Percentiles rank a stretch among this genome's conserved stretches.
phyloP scores from a whole-genome alignment of 805 yeast species.

The Suhomyces faveliae region DNA sequence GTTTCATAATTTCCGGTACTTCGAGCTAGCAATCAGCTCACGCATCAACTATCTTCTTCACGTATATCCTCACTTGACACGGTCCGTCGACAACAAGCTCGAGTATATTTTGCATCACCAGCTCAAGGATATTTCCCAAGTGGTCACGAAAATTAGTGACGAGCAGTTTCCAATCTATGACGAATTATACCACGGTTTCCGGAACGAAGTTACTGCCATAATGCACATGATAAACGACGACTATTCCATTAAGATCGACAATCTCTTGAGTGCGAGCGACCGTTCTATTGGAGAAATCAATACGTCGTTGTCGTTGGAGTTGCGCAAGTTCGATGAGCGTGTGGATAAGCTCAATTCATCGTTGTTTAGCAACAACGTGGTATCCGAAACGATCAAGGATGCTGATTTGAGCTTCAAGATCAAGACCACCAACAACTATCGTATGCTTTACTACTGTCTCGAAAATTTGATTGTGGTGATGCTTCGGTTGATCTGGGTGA shows the following conservation, averaged over 20 bases:
- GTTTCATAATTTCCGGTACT: constrained; percentile 12
- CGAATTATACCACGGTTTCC: constrained; percentile 28
- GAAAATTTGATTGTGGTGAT: constrained; percentile 54
- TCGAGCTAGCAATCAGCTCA: constrained; percentile 15
- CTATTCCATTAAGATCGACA: constrained; percentile 57
- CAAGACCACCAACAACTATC: constrained; percentile 33
- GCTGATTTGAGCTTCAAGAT: constrained; percentile 10
- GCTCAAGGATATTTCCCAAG: constrained; percentile 15
- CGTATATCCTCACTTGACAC: constrained; percentile 21
- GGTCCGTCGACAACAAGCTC: constrained; percentile 14
- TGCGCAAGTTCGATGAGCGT: constrained; percentile 52
- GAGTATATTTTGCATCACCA: constrained; percentile 16
- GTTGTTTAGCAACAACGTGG: constrained; percentile 26
- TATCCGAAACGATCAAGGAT: constrained; percentile 20
- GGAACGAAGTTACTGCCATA: constrained; percentile 35
- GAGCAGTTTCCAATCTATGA: constrained; percentile 36
- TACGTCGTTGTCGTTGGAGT: constrained; percentile 63
- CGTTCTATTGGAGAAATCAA: constrained; percentile 71
- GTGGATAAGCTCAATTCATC: constrained; percentile 42
- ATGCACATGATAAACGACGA: constrained; percentile 39
- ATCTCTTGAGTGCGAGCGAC: constrained; percentile 59
- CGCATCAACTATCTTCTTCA: constrained; percentile 18
- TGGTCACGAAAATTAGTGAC: constrained; percentile 29
- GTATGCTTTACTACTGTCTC: constrained; percentile 41
- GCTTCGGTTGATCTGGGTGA: constrained; percentile 56